A percentile compares a stretch with the other conserved stretches of the same genome.
Conservation (phyloP, 2,329 filamentous ascomycete species). For the Verticillium isaacii region DNA sequence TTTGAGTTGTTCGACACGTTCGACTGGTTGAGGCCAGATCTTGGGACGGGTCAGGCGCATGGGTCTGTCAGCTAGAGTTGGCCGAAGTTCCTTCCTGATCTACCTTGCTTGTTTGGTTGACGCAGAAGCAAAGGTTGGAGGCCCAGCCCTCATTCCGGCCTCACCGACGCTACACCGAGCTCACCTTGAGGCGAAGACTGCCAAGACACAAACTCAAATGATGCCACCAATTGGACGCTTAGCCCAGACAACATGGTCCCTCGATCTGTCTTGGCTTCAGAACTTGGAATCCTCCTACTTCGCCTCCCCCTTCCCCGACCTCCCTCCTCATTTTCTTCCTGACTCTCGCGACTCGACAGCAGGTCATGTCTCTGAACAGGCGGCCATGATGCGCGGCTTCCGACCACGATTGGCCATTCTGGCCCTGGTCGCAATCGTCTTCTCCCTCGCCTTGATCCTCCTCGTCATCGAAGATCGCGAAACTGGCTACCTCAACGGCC, state of each 20-base stretch:
- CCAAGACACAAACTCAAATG: not conserved
- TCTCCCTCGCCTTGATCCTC: not conserved
- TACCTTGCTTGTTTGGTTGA: too few species aligned
- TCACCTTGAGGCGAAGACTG: not conserved
- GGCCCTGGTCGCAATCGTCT: not conserved
- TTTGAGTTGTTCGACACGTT: constrained; percentile 46
- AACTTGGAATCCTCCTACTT: not conserved
- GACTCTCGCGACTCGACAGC: not conserved
- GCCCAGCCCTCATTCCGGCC: not conserved
- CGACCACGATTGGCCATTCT: not conserved
- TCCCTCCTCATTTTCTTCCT: not conserved
- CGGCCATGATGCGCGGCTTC: not conserved
- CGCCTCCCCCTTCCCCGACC: not conserved
- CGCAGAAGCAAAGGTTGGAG: too few species aligned
- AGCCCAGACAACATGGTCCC: not conserved
- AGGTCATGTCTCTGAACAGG: not conserved
- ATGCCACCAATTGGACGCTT: not conserved
- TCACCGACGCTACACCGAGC: not conserved
- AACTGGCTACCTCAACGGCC: not conserved
- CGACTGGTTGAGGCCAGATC: constrained; percentile 34
- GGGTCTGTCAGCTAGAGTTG: too few species aligned
- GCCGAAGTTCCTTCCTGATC: too few species aligned
- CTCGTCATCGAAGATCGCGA: not conserved
- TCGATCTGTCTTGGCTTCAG: not conserved
- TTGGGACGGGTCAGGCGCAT: too few species aligned